A percentile compares a stretch with the other conserved stretches of the same genome.
Conservation (phyloP, 768 basidiomycete genomes). For the Pisolithus tinctorius region DNA sequence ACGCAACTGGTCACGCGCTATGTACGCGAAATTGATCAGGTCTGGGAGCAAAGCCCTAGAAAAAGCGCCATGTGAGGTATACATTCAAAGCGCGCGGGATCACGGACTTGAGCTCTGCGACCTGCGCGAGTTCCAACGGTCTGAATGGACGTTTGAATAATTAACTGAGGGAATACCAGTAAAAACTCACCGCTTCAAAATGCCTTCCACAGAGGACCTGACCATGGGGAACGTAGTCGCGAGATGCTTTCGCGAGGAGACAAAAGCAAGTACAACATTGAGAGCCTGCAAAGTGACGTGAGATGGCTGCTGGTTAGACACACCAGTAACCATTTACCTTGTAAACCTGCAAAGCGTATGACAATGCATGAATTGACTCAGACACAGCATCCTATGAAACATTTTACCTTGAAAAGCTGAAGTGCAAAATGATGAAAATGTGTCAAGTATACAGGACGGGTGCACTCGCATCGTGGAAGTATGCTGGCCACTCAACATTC, state of each 20-base stretch:
- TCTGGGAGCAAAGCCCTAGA: constrained; percentile 74
- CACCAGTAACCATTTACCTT: constrained; percentile 27
- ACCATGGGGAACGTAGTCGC: constrained; percentile 75
- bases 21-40: constrained; percentile 77
- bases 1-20: constrained; percentile 54
- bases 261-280: constrained; percentile 84
- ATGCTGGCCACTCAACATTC: constrained; percentile 46
- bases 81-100: background rate
- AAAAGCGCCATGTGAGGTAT: background rate
- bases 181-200: constrained; percentile 59
- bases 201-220: constrained; percentile 70
- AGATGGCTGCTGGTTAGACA: background rate
- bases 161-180: background rate
- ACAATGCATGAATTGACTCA: background rate
- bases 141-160: constrained; percentile 31
- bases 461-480: constrained; percentile 46
- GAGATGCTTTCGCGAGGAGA: constrained; percentile 73
- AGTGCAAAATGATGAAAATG: constrained; percentile 1
- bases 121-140: constrained; percentile 67
- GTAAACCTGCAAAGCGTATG: constrained; percentile 30
- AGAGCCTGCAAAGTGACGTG: constrained; percentile 48
- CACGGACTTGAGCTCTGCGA: constrained; percentile 77
- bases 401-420: constrained; percentile 50
- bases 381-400: too few species aligned
- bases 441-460: background rate